Conservation (phyloP, 208 protist genomes). For the Wallacemonas sp. region DNA sequence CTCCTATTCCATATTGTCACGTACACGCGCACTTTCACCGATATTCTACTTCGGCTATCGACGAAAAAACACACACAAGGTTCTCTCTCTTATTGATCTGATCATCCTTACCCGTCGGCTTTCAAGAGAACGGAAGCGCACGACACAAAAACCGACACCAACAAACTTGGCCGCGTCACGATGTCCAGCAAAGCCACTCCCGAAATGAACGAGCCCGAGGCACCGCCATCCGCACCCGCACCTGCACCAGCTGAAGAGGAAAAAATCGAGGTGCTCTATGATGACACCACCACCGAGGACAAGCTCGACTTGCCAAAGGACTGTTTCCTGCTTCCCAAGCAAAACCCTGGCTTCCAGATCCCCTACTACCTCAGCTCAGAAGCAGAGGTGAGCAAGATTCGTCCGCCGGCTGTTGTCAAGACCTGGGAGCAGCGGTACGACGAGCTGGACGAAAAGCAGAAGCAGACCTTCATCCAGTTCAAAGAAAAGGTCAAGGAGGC, state of each 20-base stretch:
- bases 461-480: constrained; percentile 35
- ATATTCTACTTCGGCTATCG: not conserved
- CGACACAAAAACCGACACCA: no score
- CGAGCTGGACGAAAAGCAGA: constrained; percentile 50
- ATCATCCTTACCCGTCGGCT: constrained; percentile 10
- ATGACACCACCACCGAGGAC: constrained; percentile 15
- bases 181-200: no score
- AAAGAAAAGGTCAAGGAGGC: constrained; percentile 35
- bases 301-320: constrained; percentile 46
- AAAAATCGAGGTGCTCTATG: constrained; percentile 6
- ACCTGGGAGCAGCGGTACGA: constrained; percentile 67
- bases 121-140: no score
- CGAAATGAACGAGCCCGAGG: not conserved
- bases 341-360: constrained; percentile 80
- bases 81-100: constrained; percentile 5
- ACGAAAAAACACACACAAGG: not conserved
- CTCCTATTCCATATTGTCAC: no score
- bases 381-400: constrained; percentile 56
- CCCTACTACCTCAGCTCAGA: constrained; percentile 71
- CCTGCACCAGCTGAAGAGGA: not conserved
- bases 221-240: not conserved
- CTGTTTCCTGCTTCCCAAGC: constrained; percentile 67
- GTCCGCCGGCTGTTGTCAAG: constrained; percentile 74
- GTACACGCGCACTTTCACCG: not conserved
- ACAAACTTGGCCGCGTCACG: no score